Percentiles rank a stretch among this genome's conserved stretches.
Evolutionary conservation across 2,329 filamentous ascomycete genomes (phyloP).

Genomic region (Claviceps cyperi): DNA sequence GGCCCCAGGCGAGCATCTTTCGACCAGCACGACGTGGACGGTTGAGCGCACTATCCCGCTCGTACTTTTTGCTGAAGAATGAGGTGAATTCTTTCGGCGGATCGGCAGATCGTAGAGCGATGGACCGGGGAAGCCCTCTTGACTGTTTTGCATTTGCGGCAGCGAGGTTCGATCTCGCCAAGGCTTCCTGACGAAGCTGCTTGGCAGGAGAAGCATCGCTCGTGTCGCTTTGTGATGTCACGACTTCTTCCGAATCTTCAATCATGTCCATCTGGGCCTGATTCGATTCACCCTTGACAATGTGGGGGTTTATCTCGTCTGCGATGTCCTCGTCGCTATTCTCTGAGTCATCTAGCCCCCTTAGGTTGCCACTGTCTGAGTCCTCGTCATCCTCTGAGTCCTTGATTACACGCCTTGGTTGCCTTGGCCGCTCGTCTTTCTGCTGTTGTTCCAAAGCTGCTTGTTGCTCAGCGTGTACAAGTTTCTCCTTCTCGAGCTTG

Average conservation of each 20-base stretch:
- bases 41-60: slow-evolving; percentile 67
- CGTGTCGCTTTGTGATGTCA: slow-evolving; percentile 42
- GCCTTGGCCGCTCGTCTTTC: slow-evolving; percentile 16
- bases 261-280: slow-evolving; percentile 20
- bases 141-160: slow-evolving; percentile 20
- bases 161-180: slow-evolving; percentile 34
- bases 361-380: slow-evolving; percentile 7
- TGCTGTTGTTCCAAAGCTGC: slow-evolving; percentile 19
- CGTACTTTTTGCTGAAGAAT: slow-evolving; percentile 69
- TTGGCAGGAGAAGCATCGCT: slow-evolving; percentile 36
- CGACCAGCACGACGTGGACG: slow-evolving; percentile 54
- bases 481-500: slow-evolving; percentile 59
- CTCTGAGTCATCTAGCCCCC: slow-evolving; percentile 10
- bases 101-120: slow-evolving; percentile 19
- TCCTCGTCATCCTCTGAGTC: slow-evolving; percentile 22
- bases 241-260: slow-evolving; percentile 8
- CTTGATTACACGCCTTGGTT: slow-evolving; percentile 12
- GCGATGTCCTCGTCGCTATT: slow-evolving; percentile 20
- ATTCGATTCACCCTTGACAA: slow-evolving; percentile 7
- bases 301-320: slow-evolving; percentile 9
- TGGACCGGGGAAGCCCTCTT: slow-evolving; percentile 14
- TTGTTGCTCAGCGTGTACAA: slow-evolving; percentile 4
- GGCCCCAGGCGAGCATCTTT: slow-evolving; percentile 66
- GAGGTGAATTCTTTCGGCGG: slow-evolving; percentile 58
- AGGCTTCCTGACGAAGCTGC: slow-evolving; percentile 61